Conservation (phyloP, 331 rosid species). For the Rhamnella rubrinervis region DNA sequence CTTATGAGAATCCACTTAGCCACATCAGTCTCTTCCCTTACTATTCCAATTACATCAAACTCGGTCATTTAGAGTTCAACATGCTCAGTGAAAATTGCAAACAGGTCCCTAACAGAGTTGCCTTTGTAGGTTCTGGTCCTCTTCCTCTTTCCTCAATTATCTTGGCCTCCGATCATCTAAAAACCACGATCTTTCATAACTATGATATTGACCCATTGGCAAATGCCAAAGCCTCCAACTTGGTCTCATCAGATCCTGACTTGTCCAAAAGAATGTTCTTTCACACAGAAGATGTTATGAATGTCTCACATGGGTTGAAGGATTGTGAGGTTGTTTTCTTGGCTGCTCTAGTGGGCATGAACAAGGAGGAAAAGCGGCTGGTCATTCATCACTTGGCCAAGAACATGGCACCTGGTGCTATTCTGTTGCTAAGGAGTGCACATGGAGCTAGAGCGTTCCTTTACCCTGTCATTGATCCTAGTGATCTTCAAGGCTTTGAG, state of each 20-base stretch:
- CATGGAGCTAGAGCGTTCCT: conserved; percentile 27
- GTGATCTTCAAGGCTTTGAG: conserved; percentile 17
- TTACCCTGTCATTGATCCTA: conserved; percentile 18
- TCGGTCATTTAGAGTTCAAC: conserved; percentile 16
- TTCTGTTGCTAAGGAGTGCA: conserved; percentile 21
- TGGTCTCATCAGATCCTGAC: conserved; percentile 18
- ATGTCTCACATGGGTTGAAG: conserved; percentile 6
- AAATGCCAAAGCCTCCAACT: conserved; percentile 15
- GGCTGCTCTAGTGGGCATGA: conserved; percentile 25
- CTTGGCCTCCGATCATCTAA: conserved; percentile 10
- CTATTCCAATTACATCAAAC: conserved; percentile 24
- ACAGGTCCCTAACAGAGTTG: conserved; percentile 17
- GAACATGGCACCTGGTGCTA: conserved; percentile 18
- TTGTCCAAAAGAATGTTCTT: conserved; percentile 23
- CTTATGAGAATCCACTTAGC: conserved; percentile 18
- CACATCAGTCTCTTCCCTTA: conserved; percentile 20
- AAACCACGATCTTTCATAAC: conserved; percentile 9
- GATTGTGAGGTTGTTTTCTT: conserved; percentile 23
- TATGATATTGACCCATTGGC: conserved; percentile 18
- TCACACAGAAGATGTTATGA: conserved; percentile 16
- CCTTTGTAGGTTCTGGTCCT: conserved; percentile 24
- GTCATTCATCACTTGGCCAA: conserved; percentile 18
- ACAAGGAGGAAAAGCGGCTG: conserved; percentile 9
- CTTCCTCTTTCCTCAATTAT: conserved; percentile 22
- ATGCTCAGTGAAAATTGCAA: conserved; percentile 12